These are phyloP conservation scores for Silene vulgaris DNA, from an alignment of 179 eudicot genomes.

Conservation along the genomic window DNA sequence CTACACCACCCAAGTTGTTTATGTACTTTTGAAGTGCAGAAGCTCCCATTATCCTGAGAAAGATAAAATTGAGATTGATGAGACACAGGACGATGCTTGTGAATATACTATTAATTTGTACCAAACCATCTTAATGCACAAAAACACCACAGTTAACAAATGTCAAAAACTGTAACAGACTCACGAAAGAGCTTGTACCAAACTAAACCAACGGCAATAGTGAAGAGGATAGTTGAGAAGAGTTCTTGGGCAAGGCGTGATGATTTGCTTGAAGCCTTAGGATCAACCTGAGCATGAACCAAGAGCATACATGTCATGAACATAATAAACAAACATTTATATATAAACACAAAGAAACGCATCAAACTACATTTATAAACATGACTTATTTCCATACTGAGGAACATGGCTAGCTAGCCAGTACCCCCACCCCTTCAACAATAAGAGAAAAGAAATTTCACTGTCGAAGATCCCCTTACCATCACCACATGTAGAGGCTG, in stretches of 20 bases:
- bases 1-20: constrained; percentile 74
- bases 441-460: background rate
- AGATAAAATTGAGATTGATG: constrained; percentile 1
- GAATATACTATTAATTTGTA: background rate
- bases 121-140: background rate
- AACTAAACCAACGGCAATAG: constrained; percentile 62
- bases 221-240: constrained; percentile 66
- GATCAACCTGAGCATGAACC: constrained; percentile 58
- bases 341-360: background rate
- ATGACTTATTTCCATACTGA: background rate
- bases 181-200: constrained; percentile 60
- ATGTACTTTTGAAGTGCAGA: constrained; percentile 84
- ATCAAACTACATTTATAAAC: background rate
- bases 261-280: constrained; percentile 59
- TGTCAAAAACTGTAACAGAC: constrained; percentile 23
- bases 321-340: background rate
- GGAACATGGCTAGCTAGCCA: background rate
- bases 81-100: background rate
- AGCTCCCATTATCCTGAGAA: constrained; percentile 77
- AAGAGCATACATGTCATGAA: background rate
- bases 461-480: constrained; percentile 45
- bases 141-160: background rate
- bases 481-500: constrained; percentile 96
- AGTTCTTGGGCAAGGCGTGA: constrained; percentile 75
- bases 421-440: background rate